Evolutionary conservation across 495 filamentous ascomycete species (phyloP).

Genomic region (Achaetomiella virescens): DNA sequence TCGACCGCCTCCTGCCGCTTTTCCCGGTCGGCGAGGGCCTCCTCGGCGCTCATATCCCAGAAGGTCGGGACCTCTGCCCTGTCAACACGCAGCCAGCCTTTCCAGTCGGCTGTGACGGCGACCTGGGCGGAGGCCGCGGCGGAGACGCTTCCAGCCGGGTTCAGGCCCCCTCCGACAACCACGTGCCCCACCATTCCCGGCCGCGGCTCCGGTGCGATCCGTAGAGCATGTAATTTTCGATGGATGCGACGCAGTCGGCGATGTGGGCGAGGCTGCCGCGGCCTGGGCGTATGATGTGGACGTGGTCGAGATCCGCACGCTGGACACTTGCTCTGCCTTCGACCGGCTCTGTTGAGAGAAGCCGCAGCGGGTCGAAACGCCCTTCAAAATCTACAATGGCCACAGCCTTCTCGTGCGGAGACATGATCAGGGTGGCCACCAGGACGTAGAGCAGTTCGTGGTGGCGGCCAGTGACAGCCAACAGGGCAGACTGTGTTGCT

Average conservation of each 20-base stretch:
- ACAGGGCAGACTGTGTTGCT: constrained; percentile 29
- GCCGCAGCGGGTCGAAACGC: constrained; percentile 56
- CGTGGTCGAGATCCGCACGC: constrained; percentile 29
- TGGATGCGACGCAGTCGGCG: constrained; percentile 21
- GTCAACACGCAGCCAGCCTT: constrained; percentile 45
- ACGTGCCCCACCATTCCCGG: constrained; percentile 47
- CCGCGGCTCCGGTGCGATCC: constrained; percentile 36
- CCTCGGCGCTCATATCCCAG: constrained; percentile 15
- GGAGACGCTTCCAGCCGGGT: not conserved
- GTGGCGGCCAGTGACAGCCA: constrained; percentile 47
- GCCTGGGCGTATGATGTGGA: constrained; percentile 36
- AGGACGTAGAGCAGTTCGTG: constrained; percentile 65
- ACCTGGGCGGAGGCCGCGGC: constrained; percentile 18
- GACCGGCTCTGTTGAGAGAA: constrained; percentile 27
- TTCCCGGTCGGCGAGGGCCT: constrained; percentile 19
- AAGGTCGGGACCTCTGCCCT: constrained; percentile 29
- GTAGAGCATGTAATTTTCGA: constrained; percentile 46
- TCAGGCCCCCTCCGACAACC: constrained; percentile 33
- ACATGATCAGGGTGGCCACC: constrained; percentile 52
- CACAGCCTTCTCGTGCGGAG: constrained; percentile 49
- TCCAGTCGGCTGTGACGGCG: constrained; percentile 37
- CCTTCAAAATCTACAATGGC: constrained; percentile 65
- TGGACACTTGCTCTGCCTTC: not conserved
- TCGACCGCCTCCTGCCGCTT: constrained; percentile 19
- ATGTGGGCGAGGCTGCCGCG: constrained; percentile 18